Conservation (phyloP, 1,284 basidiomycete genomes). For the Sutorius eximius region DNA sequence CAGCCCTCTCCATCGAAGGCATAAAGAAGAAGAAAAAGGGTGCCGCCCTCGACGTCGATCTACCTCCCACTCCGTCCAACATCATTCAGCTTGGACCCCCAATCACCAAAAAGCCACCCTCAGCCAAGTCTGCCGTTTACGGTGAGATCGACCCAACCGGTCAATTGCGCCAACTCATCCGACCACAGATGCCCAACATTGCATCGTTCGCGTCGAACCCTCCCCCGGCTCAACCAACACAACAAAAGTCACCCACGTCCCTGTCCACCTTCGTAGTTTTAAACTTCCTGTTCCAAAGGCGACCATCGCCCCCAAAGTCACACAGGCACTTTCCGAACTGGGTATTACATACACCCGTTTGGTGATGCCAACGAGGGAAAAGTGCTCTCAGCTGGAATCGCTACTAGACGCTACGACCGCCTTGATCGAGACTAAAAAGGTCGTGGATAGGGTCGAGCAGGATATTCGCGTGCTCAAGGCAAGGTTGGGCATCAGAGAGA, state of each 20-base stretch:
- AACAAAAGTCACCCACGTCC: slow-evolving; percentile 74
- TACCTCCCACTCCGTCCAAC: slow-evolving; percentile 55
- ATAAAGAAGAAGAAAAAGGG: slow-evolving; percentile 51
- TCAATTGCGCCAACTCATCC: slow-evolving; percentile 8
- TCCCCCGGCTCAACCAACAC: slow-evolving; percentile 47
- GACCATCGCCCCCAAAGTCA: slow-evolving; percentile 70
- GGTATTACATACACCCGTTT: slow-evolving; percentile 72
- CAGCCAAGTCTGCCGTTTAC: slow-evolving; percentile 55
- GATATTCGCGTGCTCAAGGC: slow-evolving; percentile 74
- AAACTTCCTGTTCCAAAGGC: slow-evolving; percentile 79
- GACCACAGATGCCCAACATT: slow-evolving; percentile 64
- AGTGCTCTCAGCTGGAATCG: slow-evolving; percentile 69
- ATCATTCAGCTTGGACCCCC: slow-evolving; percentile 45
- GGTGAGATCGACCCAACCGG: slow-evolving; percentile 42
- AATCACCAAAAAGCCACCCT: slow-evolving; percentile 45
- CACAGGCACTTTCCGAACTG: slow-evolving; percentile 73
- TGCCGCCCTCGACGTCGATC: slow-evolving; percentile 50
- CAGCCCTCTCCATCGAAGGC: slow-evolving; percentile 41
- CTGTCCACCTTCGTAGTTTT: slow-evolving; percentile 78
- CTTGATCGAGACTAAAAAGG: slow-evolving; percentile 84
- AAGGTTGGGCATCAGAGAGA: slow-evolving; percentile 59
- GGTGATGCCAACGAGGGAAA: slow-evolving; percentile 89
- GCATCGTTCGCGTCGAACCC: slow-evolving; percentile 72
- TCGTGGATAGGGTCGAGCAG: slow-evolving; percentile 82
- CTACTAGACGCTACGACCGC: slow-evolving; percentile 70